These are phyloP conservation scores for Candida dendrica DNA, from an alignment of 805 yeast genomes.

Conservation along the genomic window DNA sequence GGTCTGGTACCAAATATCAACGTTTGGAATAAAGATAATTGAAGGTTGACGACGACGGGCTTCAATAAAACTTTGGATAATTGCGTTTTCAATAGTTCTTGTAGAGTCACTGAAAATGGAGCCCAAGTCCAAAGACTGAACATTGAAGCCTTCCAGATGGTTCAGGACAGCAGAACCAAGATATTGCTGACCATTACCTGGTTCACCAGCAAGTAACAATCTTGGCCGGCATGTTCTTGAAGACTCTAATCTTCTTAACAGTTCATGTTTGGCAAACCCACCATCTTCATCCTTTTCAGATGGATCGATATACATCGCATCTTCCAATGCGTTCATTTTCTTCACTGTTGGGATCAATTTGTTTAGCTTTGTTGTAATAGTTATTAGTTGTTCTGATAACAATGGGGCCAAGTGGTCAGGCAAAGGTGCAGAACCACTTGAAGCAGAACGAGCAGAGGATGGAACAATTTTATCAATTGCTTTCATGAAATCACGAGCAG, in stretches of 20 bases:
- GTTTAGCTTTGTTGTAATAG: conserved; percentile 41
- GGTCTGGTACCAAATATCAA: conserved; percentile 68
- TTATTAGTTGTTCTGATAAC: conserved; percentile 41
- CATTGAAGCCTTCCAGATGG: conserved; percentile 80
- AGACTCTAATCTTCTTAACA: conserved; percentile 38
- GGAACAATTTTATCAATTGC: conserved; percentile 88
- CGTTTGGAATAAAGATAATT: conserved; percentile 73
- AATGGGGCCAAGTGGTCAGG: conserved; percentile 69
- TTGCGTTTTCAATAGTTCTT: conserved; percentile 72
- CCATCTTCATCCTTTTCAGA: conserved; percentile 50
- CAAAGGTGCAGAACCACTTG: conserved; percentile 66
- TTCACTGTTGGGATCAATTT: conserved; percentile 54
- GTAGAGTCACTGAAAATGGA: conserved; percentile 71
- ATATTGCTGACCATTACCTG: conserved; percentile 85
- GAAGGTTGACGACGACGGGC: conserved; percentile 88
- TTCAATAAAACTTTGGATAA: conserved; percentile 80
- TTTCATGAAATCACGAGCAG: conserved; percentile 75
- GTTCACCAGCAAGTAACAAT: conserved; percentile 60
- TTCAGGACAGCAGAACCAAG: conserved; percentile 76
- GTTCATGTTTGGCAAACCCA: conserved; percentile 64
- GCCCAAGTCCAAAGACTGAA: conserved; percentile 79
- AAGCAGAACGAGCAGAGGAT: conserved; percentile 80
- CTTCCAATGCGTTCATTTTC: conserved; percentile 54
- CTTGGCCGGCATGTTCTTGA: conserved; percentile 80
- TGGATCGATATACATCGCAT: conserved; percentile 57